Evolutionary conservation across 768 basidiomycete genomes (phyloP).

Genomic region (Leccinum variicolor): DNA sequence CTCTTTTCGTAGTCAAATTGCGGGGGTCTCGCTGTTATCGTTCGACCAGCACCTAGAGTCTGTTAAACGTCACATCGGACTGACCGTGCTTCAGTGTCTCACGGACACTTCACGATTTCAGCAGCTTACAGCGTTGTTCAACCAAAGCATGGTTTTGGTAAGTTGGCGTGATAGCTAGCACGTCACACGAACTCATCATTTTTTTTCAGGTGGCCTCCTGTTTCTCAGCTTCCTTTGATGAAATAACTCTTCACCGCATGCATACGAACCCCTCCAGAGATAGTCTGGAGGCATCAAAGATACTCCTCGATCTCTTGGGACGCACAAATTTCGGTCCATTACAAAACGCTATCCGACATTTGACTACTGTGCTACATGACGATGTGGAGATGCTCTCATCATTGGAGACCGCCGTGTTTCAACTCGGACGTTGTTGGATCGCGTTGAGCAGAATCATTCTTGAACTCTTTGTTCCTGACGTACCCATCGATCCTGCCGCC

Average conservation of each 20-base stretch:
- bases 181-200: conserved; percentile 2
- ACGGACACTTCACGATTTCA: conserved; percentile 36
- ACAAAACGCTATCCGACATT: conserved; percentile 30
- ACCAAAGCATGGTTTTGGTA: conserved; percentile 42
- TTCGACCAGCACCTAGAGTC: conserved; percentile 37
- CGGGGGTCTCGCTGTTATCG: conserved; percentile 37
- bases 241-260: conserved; percentile 14
- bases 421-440: conserved; percentile 54
- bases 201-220: conserved; percentile 40
- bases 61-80: conserved; percentile 36
- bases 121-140: conserved; percentile 40
- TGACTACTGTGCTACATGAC: conserved; percentile 27
- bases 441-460: conserved; percentile 57
- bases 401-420: conserved; percentile 27
- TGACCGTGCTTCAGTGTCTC: conserved; percentile 40
- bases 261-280: conserved; percentile 3
- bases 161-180: conserved; percentile 11
- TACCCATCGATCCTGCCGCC: conserved; percentile 84
- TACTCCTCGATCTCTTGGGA: conserved; percentile 31
- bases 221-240: conserved; percentile 41
- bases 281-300: conserved; percentile 18
- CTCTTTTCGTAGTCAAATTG: conserved; percentile 37
- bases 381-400: conserved; percentile 13
- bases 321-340: conserved; percentile 34
- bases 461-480: conserved; percentile 74